Conservation (phyloP, 2,329 filamentous ascomycete species). For the Neonectria punicea region DNA sequence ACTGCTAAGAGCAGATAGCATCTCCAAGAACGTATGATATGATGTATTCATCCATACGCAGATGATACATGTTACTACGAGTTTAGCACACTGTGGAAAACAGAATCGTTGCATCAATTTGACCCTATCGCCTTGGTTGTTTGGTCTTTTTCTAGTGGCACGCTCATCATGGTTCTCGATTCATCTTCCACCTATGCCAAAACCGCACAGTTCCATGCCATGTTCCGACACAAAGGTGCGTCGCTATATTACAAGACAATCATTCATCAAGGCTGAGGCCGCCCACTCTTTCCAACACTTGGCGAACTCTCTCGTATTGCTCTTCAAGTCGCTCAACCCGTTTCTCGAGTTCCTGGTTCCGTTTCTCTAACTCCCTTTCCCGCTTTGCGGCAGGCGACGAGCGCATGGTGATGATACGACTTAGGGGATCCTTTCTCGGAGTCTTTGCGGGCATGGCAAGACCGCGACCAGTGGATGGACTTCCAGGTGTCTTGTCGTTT, state of each 20-base stretch:
- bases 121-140: background rate
- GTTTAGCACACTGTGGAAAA: background rate
- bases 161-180: background rate
- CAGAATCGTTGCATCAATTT: background rate
- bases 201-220: too few species aligned
- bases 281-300: background rate
- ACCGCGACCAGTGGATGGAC: constrained; percentile 33
- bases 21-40: background rate
- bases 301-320: constrained; percentile 11
- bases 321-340: constrained; percentile 28
- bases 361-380: constrained; percentile 16
- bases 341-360: constrained; percentile 22
- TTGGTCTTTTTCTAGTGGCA: background rate
- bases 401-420: background rate
- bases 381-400: background rate
- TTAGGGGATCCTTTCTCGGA: background rate
- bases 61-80: too few species aligned
- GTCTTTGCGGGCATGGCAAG: background rate
- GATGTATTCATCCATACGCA: background rate
- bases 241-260: background rate
- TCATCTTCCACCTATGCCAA: too few species aligned
- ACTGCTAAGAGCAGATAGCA: background rate
- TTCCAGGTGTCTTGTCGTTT: constrained; percentile 11
- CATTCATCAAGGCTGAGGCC: constrained; percentile 10
- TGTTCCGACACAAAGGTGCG: background rate